Evolutionary conservation across 2,329 filamentous ascomycete genomes (phyloP).

Genomic region (Calonectria naviculata): DNA sequence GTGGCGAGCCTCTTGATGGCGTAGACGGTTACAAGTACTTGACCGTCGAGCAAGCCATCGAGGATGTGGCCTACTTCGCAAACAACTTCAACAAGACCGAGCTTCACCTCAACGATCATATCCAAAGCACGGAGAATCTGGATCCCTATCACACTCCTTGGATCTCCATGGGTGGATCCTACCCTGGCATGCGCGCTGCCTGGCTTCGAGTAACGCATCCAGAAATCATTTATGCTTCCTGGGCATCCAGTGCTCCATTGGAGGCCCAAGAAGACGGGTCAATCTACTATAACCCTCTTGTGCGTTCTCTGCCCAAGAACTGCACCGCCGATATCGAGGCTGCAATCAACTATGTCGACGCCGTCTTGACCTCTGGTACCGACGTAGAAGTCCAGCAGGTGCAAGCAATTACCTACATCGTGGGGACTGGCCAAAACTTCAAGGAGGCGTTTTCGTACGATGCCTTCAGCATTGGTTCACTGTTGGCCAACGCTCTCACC

Average conservation of each 20-base stretch:
- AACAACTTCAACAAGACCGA: conserved; percentile 44
- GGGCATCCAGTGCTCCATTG: conserved; percentile 60
- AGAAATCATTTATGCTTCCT: conserved; percentile 62
- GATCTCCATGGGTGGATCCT: conserved; percentile 63
- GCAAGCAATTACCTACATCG: conserved; percentile 7
- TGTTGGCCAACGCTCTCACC: conserved; percentile 13
- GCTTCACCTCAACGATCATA: conserved; percentile 53
- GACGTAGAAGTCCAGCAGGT: not conserved
- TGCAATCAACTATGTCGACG: conserved; percentile 59
- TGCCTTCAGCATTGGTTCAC: not conserved
- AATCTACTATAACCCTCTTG: conserved; percentile 60
- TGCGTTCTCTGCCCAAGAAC: conserved; percentile 58
- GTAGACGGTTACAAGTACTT: conserved; percentile 33
- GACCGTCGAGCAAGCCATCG: conserved; percentile 41
- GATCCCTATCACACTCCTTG: conserved; percentile 58
- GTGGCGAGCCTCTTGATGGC: conserved; percentile 19
- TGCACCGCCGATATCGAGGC: conserved; percentile 58
- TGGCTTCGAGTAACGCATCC: conserved; percentile 59
- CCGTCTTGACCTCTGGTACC: conserved; percentile 20
- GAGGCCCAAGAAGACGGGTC: conserved; percentile 58
- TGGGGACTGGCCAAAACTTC: not conserved
- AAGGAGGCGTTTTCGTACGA: not conserved
- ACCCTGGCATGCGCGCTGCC: conserved; percentile 61
- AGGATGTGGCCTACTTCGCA: conserved; percentile 44
- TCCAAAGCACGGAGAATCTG: conserved; percentile 39